Evolutionary conservation across 2,329 filamentous ascomycete genomes (phyloP), one percentile per base, ranked within the genome.

Genomic region (Neurospora sp.): DNA sequence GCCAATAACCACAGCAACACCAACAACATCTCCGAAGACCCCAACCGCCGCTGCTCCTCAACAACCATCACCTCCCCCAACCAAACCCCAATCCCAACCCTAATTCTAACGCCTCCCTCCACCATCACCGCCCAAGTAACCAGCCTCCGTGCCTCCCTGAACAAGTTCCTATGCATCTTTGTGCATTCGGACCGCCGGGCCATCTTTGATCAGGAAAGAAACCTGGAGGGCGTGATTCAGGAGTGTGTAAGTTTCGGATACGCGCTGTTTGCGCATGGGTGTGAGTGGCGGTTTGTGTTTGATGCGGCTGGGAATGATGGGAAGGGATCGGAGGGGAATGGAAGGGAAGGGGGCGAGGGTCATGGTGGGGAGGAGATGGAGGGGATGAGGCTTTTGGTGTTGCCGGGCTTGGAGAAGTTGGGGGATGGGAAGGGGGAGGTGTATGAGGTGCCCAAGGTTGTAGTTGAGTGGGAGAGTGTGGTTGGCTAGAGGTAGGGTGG

Each of bases 371-470:
- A 3, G 23, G 15, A 33, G 23, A 19, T 5, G 13, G 33, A 62
- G 13, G 15, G 15, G 10, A 70, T 5, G n/a, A 19, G n/a, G 3
- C 38, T 72, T 4, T 68, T 72, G 43, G 67, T 69, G 17, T 36
- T 72, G 13, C 71, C 71, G 3, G 71, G 71, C 6, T 38, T 72
- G 17, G 69, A 69, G 28, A 71, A 70, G 52, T 52, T 68, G 38
- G 68, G 67, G 23, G 67, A 42, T 28, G 46, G 40, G 3, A 42
- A 71, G 15, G 71, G 66, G 5, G 66, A 69, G 68, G 5, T 42
- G 17, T 69, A 68, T 67, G 38, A 62, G 23, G 28, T 62, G 13
- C 52, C 52, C 0, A 33, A 62, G 52, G 15, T 33, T 17, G 23
- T 62, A 13, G 23, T 62, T 17, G 52, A 62, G 7, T 28, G 52